Evolutionary conservation across 176 grass and related monocot species (phyloP), one percentile per base, ranked within the genome.

Genomic region (Juncus inflexus): DNA sequence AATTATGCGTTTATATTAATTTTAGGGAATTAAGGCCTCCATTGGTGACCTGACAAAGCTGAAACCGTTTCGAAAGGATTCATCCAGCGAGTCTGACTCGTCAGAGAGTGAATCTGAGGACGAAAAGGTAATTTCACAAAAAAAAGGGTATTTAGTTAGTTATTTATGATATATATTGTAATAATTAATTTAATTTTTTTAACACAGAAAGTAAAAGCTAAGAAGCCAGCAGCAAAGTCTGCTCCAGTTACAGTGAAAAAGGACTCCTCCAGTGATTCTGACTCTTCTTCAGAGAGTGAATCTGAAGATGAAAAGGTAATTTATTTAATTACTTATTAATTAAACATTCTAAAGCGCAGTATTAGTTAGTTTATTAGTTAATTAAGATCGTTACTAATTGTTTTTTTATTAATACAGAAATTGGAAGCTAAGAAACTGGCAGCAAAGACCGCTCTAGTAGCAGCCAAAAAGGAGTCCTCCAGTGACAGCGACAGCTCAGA

Each of bases 91-190:
- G 19, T 65, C 62, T 37, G 37, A 40, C 2, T 40, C 12, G 4
- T 51, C 12, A 9, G 76, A 79, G 42, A 79, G 58, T 38, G 76
- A 79, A 35, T 72, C 76, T 9, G 76, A 70, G 54, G 58, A 78
- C 11, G 75, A 79, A 63, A 60, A 79, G 43, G 65, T 79, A 28
- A 79, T 19, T 58, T 54, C 62, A 38, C 42, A 38, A 35, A 8
- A 42, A 40, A 47, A 47, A 14, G 7, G 2, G 12, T 67, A 16
- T 15, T 45, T 11, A 6, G 14, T 45, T 70, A 58, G 36, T 58
- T 15, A 9, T 0, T 9, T 47, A 47, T 47, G 2, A 6, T 47
- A 47, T 47, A 47, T 47, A 47, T 47, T 47, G 6, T 47, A 47
- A 14, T 36, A 8, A 15, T 56, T 37, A 37, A 35, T 70, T 40